Percentiles rank a stretch among this genome's conserved stretches.
These are phyloP conservation scores for Gynandropsis gynandra DNA, from an alignment of 345 rosid species.

Conservation along the genomic window DNA sequence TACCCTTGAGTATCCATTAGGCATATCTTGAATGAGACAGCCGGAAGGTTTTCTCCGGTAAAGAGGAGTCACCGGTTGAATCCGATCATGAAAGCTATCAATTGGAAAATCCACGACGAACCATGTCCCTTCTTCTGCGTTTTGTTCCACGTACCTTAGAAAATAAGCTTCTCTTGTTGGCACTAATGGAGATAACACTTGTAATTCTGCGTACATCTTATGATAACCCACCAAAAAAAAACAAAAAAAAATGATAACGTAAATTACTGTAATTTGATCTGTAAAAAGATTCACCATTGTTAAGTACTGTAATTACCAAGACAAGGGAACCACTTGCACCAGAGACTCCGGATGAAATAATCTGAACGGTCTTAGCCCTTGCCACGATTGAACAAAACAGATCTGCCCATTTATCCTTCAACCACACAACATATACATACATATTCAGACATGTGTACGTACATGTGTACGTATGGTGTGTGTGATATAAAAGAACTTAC, in stretches of 20 bases:
- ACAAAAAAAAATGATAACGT: background rate
- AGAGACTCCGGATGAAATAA: slow-evolving; percentile 47
- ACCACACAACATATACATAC: background rate
- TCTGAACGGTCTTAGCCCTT: slow-evolving; percentile 75
- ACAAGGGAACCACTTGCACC: slow-evolving; percentile 77
- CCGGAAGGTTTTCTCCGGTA: slow-evolving; percentile 78
- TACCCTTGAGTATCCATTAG: slow-evolving; percentile 90
- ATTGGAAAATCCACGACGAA: slow-evolving; percentile 77
- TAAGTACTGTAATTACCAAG: slow-evolving; percentile 72
- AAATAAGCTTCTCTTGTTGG: slow-evolving; percentile 78
- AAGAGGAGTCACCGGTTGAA: slow-evolving; percentile 33
- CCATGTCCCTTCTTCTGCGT: slow-evolving; percentile 58
- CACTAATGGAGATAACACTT: slow-evolving; percentile 72
- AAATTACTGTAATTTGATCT: too few species aligned
- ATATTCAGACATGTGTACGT: too few species aligned
- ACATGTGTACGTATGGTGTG: too few species aligned
- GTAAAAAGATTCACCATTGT: too few species aligned
- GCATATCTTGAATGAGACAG: slow-evolving; percentile 89
- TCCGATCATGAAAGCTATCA: slow-evolving; percentile 48
- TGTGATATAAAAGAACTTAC: slow-evolving; percentile 32
- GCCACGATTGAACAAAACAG: slow-evolving; percentile 88
- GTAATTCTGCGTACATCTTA: slow-evolving; percentile 88
- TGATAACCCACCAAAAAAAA: slow-evolving; percentile 6
- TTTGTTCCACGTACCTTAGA: slow-evolving; percentile 78
- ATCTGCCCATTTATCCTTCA: slow-evolving; percentile 80